A percentile compares a stretch with the other conserved stretches of the same genome.
Conservation (phyloP, 805 yeast genomes). For the Schwanniomyces vanrijiae region DNA sequence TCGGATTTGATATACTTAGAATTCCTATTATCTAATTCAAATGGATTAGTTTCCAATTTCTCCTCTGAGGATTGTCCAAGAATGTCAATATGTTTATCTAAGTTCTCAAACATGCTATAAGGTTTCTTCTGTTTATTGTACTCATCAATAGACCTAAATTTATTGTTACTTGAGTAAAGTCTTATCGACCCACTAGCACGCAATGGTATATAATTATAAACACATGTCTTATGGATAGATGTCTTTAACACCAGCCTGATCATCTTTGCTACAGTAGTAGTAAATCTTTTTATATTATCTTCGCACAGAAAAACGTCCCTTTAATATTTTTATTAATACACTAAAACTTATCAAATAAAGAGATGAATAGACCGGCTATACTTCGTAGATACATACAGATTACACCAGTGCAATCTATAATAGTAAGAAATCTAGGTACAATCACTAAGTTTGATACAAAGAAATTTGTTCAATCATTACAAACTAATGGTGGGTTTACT, state of each 20-base stretch:
- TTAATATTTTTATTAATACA: not conserved
- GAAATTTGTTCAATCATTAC: constrained; percentile 64
- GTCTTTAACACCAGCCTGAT: not conserved
- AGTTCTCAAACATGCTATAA: constrained; percentile 18
- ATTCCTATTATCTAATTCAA: constrained; percentile 5
- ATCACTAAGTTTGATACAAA: constrained; percentile 71
- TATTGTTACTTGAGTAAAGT: constrained; percentile 5
- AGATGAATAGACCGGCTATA: not conserved
- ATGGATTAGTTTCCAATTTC: constrained; percentile 2
- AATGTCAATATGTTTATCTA: constrained; percentile 16
- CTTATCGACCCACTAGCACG: not conserved
- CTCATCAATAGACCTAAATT: constrained; percentile 26
- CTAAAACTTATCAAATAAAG: not conserved
- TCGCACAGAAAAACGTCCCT: not conserved
- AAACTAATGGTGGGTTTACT: constrained; percentile 66
- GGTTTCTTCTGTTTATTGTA: constrained; percentile 36
- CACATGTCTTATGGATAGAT: not conserved
- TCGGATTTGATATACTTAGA: constrained; percentile 15
- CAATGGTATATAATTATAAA: not conserved
- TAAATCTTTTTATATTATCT: not conserved
- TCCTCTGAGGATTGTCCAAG: constrained; percentile 9
- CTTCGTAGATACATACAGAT: not conserved
- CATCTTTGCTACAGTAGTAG: not conserved
- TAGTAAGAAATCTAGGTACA: constrained; percentile 17
- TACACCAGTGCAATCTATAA: not conserved